phyloP scores from a whole-genome alignment of 148 eudicot species.

The Silene conica region DNA sequence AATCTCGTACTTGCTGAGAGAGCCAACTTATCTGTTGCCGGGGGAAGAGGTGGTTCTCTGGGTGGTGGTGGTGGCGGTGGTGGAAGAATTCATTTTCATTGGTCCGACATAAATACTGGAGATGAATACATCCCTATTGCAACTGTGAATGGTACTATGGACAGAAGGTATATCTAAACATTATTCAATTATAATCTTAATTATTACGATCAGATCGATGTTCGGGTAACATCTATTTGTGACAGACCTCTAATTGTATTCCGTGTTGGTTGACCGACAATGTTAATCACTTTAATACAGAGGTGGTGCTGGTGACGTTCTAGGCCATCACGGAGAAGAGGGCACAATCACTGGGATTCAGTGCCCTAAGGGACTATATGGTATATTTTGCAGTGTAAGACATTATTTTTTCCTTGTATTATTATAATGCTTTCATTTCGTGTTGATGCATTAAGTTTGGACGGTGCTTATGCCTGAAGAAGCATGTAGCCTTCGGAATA shows the following conservation, averaged over 20 bases:
- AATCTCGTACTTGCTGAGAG: slow-evolving; percentile 42
- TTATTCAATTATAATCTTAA: not conserved
- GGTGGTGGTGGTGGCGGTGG: slow-evolving; percentile 95
- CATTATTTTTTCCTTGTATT: not conserved
- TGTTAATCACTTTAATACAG: slow-evolving; percentile 30
- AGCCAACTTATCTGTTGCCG: slow-evolving; percentile 63
- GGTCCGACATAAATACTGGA: slow-evolving; percentile 65
- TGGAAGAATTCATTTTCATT: slow-evolving; percentile 88
- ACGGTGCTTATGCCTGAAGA: not conserved
- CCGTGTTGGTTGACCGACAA: slow-evolving; percentile 16
- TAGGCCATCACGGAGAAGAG: slow-evolving; percentile 58
- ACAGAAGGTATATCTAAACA: slow-evolving; percentile 45
- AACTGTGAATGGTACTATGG: slow-evolving; percentile 48
- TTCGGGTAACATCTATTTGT: not conserved
- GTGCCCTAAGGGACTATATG: slow-evolving; percentile 82
- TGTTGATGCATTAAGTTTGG: not conserved
- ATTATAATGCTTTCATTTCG: not conserved
- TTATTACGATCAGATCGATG: not conserved
- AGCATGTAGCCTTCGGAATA: no score
- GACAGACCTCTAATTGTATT: not conserved
- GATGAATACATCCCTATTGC: slow-evolving; percentile 74
- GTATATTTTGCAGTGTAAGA: slow-evolving; percentile 71
- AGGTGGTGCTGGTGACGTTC: slow-evolving; percentile 66
- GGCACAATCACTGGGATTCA: slow-evolving; percentile 72
- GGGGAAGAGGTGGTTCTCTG: slow-evolving; percentile 71